These are phyloP conservation scores for Cladobotryum mycophilum DNA, from an alignment of 2,329 filamentous ascomycete genomes.

Conservation along the genomic window DNA sequence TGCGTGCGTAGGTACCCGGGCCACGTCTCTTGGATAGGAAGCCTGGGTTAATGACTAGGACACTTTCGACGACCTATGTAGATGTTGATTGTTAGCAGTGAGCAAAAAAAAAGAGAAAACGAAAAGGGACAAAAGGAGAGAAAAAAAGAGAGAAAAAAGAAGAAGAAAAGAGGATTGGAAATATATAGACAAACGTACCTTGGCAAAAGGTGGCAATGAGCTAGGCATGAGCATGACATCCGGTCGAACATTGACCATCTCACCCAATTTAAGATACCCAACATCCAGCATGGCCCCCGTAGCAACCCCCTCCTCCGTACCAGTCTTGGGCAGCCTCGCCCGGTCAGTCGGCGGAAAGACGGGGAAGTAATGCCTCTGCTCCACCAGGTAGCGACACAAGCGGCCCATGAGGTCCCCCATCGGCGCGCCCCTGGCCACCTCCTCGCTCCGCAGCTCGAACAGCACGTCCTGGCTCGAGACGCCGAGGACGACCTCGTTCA, in stretches of 20 bases:
- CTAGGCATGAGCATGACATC: constrained; percentile 83
- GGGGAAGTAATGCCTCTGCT: constrained; percentile 88
- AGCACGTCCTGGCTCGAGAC: constrained; percentile 80
- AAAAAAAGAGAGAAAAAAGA: background rate
- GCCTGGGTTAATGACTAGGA: constrained; percentile 86
- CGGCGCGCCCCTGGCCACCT: constrained; percentile 37
- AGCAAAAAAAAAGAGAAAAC: background rate
- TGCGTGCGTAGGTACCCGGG: constrained; percentile 76
- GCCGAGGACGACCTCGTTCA: constrained; percentile 82
- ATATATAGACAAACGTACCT: constrained; percentile 57
- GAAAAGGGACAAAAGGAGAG: background rate
- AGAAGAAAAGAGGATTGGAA: background rate
- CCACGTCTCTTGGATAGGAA: constrained; percentile 77
- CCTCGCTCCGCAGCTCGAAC: constrained; percentile 72
- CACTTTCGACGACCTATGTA: constrained; percentile 76
- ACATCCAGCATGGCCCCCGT: constrained; percentile 77
- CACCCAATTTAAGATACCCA: constrained; percentile 78
- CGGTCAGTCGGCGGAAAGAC: constrained; percentile 76
- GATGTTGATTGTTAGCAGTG: constrained; percentile 10
- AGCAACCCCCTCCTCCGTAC: constrained; percentile 51
- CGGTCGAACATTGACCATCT: constrained; percentile 80
- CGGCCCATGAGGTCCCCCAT: constrained; percentile 57
- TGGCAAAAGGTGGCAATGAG: constrained; percentile 77
- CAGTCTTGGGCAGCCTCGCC: constrained; percentile 58
- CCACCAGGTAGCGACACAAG: constrained; percentile 70